Conservation (phyloP, 257 asterid species). For the Solanum sejunctum region DNA sequence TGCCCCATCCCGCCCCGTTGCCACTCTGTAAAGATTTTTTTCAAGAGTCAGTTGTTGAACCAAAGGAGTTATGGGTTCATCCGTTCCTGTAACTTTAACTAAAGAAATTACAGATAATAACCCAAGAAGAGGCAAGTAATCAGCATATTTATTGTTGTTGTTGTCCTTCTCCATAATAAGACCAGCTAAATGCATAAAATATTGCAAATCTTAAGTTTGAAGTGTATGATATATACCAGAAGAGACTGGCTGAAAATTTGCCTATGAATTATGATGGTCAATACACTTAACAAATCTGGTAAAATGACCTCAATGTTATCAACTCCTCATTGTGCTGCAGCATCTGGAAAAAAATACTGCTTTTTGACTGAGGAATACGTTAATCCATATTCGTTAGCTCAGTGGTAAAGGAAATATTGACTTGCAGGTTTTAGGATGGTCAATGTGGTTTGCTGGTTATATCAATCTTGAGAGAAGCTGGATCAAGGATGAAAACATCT, state of each 20-base stretch:
- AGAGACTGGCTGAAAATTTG: neutral
- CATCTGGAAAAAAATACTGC: neutral
- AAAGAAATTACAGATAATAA: neutral
- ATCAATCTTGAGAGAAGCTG: slow-evolving; percentile 61
- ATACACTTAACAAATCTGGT: neutral
- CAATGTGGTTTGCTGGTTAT: slow-evolving; percentile 71
- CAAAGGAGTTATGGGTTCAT: neutral
- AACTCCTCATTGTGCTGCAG: neutral
- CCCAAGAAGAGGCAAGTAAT: neutral
- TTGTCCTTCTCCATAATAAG: neutral
- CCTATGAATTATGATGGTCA: neutral
- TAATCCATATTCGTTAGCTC: neutral
- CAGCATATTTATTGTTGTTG: neutral
- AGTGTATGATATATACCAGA: neutral
- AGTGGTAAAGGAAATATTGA: neutral
- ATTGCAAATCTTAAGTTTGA: neutral
- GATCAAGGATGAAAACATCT: slow-evolving; percentile 56
- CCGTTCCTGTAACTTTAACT: neutral
- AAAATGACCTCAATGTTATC: neutral
- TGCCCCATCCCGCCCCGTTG: no score
- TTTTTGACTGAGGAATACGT: neutral
- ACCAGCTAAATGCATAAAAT: neutral
- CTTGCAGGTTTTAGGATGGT: slow-evolving; percentile 72
- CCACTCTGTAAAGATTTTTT: neutral
- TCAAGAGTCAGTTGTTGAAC: neutral